Evolutionary conservation across 2,329 filamentous ascomycete species (phyloP), one percentile per base, ranked within the genome.

Genomic region (Penicillium palitans): DNA sequence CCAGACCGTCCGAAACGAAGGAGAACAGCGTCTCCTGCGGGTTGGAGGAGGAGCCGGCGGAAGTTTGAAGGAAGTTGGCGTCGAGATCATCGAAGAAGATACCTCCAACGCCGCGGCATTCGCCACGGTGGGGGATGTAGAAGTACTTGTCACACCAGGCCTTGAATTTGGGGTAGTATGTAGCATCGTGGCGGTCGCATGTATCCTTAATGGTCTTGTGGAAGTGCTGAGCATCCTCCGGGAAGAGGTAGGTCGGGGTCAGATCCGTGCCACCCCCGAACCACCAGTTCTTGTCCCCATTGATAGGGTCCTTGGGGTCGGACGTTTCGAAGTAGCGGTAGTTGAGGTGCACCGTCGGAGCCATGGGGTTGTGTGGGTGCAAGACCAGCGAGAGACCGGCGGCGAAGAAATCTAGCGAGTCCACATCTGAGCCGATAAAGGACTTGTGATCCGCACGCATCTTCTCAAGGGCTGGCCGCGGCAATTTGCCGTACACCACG

Each of bases 81-180:
- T 99, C 95, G 15, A 99, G 83, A 74, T 99, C 95, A 76, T 99
- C 95, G 71, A 99, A 99, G 84, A 99, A 99, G 76, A 99, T 98
- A 54, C 95, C 95, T 53, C 95, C 95, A 35, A 99, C 80, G 57
- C 95, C 95, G 49, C 95, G 89, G 47, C 86, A 82, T 79, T 99
- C 95, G 59, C 85, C 85, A 47, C 95, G 87, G 79, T 99, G 95
- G 74, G 93, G 93, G 76, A 97, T 90, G 80, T 84, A 88, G 78
- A 99, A 99, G 80, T 99, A 99, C 69, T 96, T 87, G 75, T 99
- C 95, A 75, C 95, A 99, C 95, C 95, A 99, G 72, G 90, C 88
- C 81, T 99, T 99, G 84, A 98, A 99, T 53, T 87, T 87, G 13
- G 91, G 88, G 75, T 96, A 99, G 81, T 97, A 99, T 39, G 82